These are phyloP conservation scores for Chrysoporthe deuterocubensis DNA, from an alignment of 2,329 filamentous ascomycete genomes.

Conservation along the genomic window DNA sequence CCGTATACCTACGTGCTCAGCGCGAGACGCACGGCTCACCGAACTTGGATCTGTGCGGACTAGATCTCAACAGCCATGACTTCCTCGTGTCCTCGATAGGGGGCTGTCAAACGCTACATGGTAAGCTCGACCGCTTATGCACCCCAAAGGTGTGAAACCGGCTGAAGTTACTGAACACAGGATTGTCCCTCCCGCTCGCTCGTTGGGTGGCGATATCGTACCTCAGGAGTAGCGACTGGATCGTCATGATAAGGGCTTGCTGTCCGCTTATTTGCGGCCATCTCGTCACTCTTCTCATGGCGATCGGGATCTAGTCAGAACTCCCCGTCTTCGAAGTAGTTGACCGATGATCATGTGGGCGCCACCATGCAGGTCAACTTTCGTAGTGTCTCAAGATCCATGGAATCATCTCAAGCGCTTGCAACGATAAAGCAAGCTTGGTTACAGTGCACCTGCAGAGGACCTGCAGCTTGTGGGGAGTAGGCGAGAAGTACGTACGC, in stretches of 20 bases:
- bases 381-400: background rate
- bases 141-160: background rate
- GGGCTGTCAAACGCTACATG: background rate
- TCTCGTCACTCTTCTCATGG: background rate
- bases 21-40: background rate
- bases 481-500: background rate
- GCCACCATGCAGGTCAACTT: background rate
- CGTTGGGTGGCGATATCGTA: background rate
- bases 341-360: background rate
- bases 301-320: background rate
- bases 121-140: background rate
- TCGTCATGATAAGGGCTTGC: background rate
- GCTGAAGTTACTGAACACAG: background rate
- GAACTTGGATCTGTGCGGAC: background rate
- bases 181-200: background rate
- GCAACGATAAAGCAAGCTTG: background rate
- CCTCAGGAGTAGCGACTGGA: background rate
- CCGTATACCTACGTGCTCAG: background rate
- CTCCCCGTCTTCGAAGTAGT: background rate
- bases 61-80: background rate
- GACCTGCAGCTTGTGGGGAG: background rate
- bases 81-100: background rate
- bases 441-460: conserved; percentile 10
- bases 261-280: background rate
- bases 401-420: background rate